Evolutionary conservation across 1,139 yeast species (phyloP).

Genomic region (Saccharomyces hybrid): DNA sequence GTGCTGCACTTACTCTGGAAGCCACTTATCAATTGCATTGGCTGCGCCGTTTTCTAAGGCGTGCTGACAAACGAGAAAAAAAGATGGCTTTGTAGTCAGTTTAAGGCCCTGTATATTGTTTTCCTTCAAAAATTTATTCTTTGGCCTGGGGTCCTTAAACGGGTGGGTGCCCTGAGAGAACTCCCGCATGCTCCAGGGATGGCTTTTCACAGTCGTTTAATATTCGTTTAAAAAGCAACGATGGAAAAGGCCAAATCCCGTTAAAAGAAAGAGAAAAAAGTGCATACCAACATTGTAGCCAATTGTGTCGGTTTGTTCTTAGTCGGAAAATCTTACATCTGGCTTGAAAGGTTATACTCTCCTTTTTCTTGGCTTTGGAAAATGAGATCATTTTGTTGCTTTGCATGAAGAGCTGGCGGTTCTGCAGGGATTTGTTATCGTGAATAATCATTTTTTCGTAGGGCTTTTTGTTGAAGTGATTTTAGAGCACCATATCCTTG

Average conservation of each 20-base stretch:
- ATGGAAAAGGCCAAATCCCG: neutral
- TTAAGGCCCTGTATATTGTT: neutral
- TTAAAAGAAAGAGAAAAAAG: neutral
- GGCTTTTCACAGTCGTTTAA: neutral
- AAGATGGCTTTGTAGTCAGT: slow-evolving; percentile 1
- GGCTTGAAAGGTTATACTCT: neutral
- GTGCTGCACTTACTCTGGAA: neutral
- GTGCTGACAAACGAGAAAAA: slow-evolving; percentile 1
- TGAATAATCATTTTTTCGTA: neutral
- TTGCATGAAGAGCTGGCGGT: neutral
- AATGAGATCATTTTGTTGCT: neutral
- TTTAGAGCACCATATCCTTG: neutral
- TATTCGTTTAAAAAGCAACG: neutral
- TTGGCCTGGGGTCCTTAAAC: neutral
- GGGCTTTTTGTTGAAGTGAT: neutral
- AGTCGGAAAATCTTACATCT: neutral
- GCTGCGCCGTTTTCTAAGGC: neutral
- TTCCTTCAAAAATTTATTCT: neutral
- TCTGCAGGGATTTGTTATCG: neutral
- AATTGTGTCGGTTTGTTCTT: neutral
- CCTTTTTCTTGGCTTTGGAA: neutral
- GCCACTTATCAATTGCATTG: neutral
- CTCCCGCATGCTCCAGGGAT: neutral
- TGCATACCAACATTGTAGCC: neutral
- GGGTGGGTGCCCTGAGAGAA: neutral